Conservation (phyloP, 371 early-diverging fungal genomes). For the Funneliformis caledonium region DNA sequence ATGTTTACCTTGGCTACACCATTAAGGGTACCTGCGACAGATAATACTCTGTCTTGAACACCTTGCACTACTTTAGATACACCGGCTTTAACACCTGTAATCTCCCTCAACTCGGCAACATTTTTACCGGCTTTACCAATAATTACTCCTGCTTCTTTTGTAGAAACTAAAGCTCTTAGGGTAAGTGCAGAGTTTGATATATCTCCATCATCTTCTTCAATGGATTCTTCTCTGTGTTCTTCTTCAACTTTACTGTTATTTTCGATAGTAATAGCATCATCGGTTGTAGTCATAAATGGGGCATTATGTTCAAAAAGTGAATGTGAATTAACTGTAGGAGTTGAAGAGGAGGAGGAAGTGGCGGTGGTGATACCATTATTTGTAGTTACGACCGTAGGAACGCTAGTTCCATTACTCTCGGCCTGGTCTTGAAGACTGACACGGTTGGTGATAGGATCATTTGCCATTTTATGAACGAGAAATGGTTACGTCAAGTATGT, state of each 20-base stretch:
- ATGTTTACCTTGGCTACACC: slow-evolving; percentile 70
- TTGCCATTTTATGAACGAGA: slow-evolving; percentile 5
- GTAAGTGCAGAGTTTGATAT: slow-evolving; percentile 42
- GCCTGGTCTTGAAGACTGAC: background rate
- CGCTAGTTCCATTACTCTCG: background rate
- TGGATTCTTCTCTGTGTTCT: background rate
- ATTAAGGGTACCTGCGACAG: slow-evolving; percentile 73
- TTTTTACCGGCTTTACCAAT: slow-evolving; percentile 86
- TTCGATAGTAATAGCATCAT: slow-evolving; percentile 8
- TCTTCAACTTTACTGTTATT: background rate
- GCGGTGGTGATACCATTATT: slow-evolving; percentile 18
- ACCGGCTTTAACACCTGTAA: slow-evolving; percentile 75
- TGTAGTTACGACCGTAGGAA: slow-evolving; percentile 1
- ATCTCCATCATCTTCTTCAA: slow-evolving; percentile 13
- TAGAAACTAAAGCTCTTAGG: slow-evolving; percentile 76
- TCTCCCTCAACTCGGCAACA: slow-evolving; percentile 78
- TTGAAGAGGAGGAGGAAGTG: background rate
- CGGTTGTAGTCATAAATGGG: background rate
- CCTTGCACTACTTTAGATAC: slow-evolving; percentile 80
- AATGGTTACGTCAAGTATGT: slow-evolving; percentile 12
- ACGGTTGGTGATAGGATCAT: slow-evolving; percentile 10
- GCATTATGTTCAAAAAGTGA: slow-evolving; percentile 25
- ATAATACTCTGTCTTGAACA: slow-evolving; percentile 76
- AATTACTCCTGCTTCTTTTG: slow-evolving; percentile 84
- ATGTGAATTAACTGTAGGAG: slow-evolving; percentile 2